Percentiles rank a stretch among this genome's conserved stretches.
phyloP scores from a whole-genome alignment of 164 flowering plant genomes.

The Euptelea pleiosperma region DNA sequence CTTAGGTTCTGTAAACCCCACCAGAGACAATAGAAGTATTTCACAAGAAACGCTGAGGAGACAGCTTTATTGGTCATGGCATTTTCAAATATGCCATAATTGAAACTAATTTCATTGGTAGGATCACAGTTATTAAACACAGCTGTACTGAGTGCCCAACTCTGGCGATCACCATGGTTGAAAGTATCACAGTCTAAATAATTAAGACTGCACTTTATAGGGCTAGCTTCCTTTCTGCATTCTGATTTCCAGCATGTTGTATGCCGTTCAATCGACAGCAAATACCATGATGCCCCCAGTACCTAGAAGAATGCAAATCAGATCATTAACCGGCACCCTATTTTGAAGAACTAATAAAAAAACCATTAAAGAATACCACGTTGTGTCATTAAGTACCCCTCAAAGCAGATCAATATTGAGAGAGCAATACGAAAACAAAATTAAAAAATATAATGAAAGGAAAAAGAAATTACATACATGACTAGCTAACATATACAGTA shows the following conservation, averaged over 20 bases:
- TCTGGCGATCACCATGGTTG: conserved; percentile 20
- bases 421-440: neutral
- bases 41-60: conserved; percentile 49
- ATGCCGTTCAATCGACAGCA: conserved; percentile 72
- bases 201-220: conserved; percentile 33
- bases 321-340: neutral
- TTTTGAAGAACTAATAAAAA: neutral
- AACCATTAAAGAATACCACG: too few relatives aligned
- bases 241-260: conserved; percentile 71
- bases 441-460: neutral
- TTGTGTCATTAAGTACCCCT: too few relatives aligned
- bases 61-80: conserved; percentile 64
- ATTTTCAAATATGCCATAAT: conserved; percentile 68
- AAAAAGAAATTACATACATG: conserved; percentile 59
- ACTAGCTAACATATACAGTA: conserved; percentile 90
- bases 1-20: conserved; percentile 96
- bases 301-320: conserved; percentile 44
- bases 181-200: conserved; percentile 55
- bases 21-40: conserved; percentile 90
- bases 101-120: conserved; percentile 29
- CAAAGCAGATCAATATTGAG: neutral
- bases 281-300: conserved; percentile 90
- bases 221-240: conserved; percentile 46
- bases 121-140: conserved; percentile 70
- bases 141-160: conserved; percentile 51